phyloP scores from a whole-genome alignment of 805 yeast genomes.

The Priceomyces carsonii region DNA sequence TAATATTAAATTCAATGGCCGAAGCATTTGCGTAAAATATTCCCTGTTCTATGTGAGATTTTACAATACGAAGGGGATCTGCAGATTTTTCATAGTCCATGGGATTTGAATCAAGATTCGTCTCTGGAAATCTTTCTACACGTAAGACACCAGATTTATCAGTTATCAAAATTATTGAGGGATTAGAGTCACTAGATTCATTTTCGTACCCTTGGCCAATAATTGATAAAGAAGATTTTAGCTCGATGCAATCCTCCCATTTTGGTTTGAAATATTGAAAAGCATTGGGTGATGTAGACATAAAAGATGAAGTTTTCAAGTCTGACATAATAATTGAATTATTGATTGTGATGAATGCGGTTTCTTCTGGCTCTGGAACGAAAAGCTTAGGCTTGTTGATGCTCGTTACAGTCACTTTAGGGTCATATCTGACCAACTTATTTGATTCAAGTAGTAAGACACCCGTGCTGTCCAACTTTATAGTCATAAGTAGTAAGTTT shows the following conservation, averaged over 20 bases:
- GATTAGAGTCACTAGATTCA: constrained; percentile 27
- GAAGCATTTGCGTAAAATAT: constrained; percentile 59
- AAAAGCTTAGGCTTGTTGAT: constrained; percentile 46
- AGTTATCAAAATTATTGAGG: constrained; percentile 51
- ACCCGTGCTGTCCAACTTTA: constrained; percentile 51
- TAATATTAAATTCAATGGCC: constrained; percentile 43
- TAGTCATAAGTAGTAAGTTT: constrained; percentile 51
- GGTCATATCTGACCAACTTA: constrained; percentile 49
- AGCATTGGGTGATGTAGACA: constrained; percentile 15
- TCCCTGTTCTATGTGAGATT: constrained; percentile 82
- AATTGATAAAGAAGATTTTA: constrained; percentile 53
- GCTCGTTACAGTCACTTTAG: constrained; percentile 9
- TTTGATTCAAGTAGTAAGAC: constrained; percentile 64
- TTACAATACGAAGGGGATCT: constrained; percentile 42
- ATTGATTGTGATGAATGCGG: constrained; percentile 61
- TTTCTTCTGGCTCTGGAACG: constrained; percentile 57
- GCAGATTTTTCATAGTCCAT: constrained; percentile 16
- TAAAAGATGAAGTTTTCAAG: constrained; percentile 37
- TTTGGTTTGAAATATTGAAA: constrained; percentile 42
- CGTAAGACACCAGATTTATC: constrained; percentile 61
- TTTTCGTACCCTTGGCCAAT: constrained; percentile 62
- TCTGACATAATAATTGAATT: constrained; percentile 69
- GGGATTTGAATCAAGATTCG: constrained; percentile 2
- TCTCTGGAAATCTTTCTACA: constrained; percentile 47
- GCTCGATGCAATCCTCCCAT: constrained; percentile 80